Base-by-base conservation (phyloP, 306 rosid genomes). In the Canavalia ensiformis region DNA sequence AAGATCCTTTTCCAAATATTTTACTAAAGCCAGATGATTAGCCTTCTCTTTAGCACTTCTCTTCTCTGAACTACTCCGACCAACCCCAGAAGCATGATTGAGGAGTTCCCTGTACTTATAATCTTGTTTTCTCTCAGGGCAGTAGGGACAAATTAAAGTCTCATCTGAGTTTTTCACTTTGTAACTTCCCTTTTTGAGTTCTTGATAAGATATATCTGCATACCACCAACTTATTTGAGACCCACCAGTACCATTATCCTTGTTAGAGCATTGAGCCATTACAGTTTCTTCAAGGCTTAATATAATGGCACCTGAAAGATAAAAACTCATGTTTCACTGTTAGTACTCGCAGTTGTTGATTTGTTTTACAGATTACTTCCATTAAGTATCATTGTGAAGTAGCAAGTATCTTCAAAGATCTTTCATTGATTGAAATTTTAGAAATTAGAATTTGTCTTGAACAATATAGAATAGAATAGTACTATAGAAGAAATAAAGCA, bases 11-110 rank as follows among this genome's bases (percentile, higher is more conserved):
- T 88, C 89, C 89, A 93, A 82, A 87, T 89, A 96, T 74, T 88
- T 92, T 50, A 68, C 85, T 78, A 96, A 86, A 79, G 99, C 99
- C 71, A 89, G 78, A 84, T 96, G 99, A 62, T 89, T 89, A 44
- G 92, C 97, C 90, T 92, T 96, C 47, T 92, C 97, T 79, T 86
- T 90, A 4, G 86, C 78, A 81, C 87, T 82, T 88, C 96, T 92
- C 88, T 90, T 96, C 1, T 85, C 86, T 9, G 98, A 92, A 82
- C 78, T 72, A 82, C 99, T 96, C 68, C 88, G 91, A 66, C 98
- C 97, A 62, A 96, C 97, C 56, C 91, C 99, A 74, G 94, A 79
- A 64, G 99, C 97, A 90, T 96, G 99, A 72, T 96, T 92, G 45
- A 93, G 88, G 59, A 94, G 88, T 25, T 96, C 99, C 71, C 72